Base-by-base conservation (phyloP, 306 rosid species). In the Trichosanthes cucumerina region DNA sequence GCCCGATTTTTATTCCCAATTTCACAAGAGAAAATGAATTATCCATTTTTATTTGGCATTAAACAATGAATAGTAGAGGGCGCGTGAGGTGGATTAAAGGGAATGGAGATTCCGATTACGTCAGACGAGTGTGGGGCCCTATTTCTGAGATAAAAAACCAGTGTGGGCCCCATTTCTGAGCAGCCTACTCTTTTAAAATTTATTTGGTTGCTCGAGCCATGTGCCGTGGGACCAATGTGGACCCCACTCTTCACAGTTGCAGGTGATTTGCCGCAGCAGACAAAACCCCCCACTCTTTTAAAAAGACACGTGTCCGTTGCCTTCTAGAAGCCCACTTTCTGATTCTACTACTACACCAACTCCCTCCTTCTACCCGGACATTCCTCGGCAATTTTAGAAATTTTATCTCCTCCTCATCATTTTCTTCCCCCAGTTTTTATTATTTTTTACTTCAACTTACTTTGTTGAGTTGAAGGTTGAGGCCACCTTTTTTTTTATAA, bases 251-350 rank as follows among this genome's bases (percentile, higher is more conserved):
- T n/a, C 52, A 41, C 5, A 41, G 53, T 41, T 5, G 53, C 50
- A 39, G 10, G 19, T 11, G 18, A 59, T 59, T 58, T 26, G 65
- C 18, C 24, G 68, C 39, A 62, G 21, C 68, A 31, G 11, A 31
- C 69, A 13, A 13, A 13, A 62, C 6, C 43, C 6, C 43, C 69
- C 69, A 26, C 5, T 9, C n/a, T 21, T 23, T 23, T 57, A 9
- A 63, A 18, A 41, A 15, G 75, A 69, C 75, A 69, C 75, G 75
- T 69, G 75, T 41, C 5, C 54, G 3, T 13, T 59, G 26, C 11
- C 75, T 69, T 69, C 75, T 69, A 69, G 75, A 69, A 69, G 36
- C 19, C 34, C 50, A 69, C 75, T 41, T 69, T 43, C 75, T 5
- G 0, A 21, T 39, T 68, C 50, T 66, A 33, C 11, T 13, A 64